Base-by-base conservation (phyloP, 2,329 filamentous ascomycete genomes). In the Penicillium freii region DNA sequence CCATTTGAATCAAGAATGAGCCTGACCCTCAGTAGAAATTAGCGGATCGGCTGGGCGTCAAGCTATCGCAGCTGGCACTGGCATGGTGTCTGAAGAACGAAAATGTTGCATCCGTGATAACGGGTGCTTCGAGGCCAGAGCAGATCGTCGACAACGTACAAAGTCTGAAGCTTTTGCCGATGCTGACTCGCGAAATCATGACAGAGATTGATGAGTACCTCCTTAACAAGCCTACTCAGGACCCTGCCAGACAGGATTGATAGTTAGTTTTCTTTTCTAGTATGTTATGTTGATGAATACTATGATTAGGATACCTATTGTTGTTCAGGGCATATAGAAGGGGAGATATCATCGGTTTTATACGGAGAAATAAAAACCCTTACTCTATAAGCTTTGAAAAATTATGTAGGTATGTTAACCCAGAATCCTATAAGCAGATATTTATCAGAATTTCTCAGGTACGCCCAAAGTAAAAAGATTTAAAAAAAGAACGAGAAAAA, bases 51-150 rank as follows among this genome's bases (percentile, higher is more conserved):
- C n/a, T 39, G 36, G 36, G 36, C n/a, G 36, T 39, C n/a, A 39
- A 39, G 10, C 36, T 39, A n/a, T 39, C 80, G 4, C 81, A 84
- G 57, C 76, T 87, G 8, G 78, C 82, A n/a, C 74, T 86, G 34
- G 84, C 84, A 1, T 87, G 84, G 84, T 76, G 75, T 47, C 75
- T 83, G 29, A 84, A 82, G 73, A 86, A 87, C 69, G 75, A 78
- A 33, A 81, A 85, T 57, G 84, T 86, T 36, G 69, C 70, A 11
- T 73, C 73, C 4, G 69, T 75, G 17, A 75, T 76, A 57, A 73
- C 67, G 0, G 74, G 84, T 2, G 78, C 77, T 5, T 78, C 75
- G 13, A 71, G 72, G 47, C 72, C 74, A 4, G 75, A 78, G 61
- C 78, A 80, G 64, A 69, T 80, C 15, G 64, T 70, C 9, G 77